Conservation (phyloP, 306 rosid genomes). For the Trichosanthes cucumerina region DNA sequence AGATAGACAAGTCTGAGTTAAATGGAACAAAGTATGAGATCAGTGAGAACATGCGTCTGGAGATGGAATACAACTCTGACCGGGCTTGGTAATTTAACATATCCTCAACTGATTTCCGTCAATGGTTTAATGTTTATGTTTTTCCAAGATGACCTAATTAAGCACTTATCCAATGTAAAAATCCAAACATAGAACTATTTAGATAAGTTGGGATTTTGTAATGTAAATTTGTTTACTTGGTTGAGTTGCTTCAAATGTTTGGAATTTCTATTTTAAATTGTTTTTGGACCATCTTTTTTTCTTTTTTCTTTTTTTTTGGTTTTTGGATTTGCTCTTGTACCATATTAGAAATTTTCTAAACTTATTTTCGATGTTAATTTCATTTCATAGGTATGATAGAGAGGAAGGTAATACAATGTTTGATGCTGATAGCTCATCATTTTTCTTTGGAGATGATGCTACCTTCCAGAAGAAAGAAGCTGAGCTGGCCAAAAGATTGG, state of each 20-base stretch:
- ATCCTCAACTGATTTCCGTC: not conserved
- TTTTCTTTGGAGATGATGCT: slow-evolving; percentile 80
- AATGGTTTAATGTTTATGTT: not conserved
- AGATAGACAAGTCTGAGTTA: slow-evolving; percentile 26
- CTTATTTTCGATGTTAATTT: not conserved
- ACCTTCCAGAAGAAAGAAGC: slow-evolving; percentile 96
- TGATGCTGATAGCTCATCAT: slow-evolving; percentile 66
- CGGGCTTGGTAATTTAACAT: slow-evolving; percentile 75
- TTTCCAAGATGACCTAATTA: not conserved
- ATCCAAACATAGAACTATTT: not conserved
- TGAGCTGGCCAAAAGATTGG: slow-evolving; percentile 92
- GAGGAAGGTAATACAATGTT: slow-evolving; percentile 86
- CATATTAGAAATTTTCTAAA: not conserved
- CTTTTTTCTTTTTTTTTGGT: not conserved
- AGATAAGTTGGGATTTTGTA: not conserved
- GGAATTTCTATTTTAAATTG: not conserved
- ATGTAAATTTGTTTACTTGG: slow-evolving; percentile 1
- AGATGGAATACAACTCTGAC: slow-evolving; percentile 91
- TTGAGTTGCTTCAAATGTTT: slow-evolving; percentile 8
- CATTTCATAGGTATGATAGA: slow-evolving; percentile 71
- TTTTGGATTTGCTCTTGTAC: not conserved
- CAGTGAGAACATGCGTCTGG: slow-evolving; percentile 80
- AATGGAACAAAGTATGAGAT: slow-evolving; percentile 62
- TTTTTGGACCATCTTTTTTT: not conserved
- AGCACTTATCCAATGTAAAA: not conserved